Conservation (phyloP, 495 filamentous ascomycete genomes). For the Hyaloscypha bicolor region DNA sequence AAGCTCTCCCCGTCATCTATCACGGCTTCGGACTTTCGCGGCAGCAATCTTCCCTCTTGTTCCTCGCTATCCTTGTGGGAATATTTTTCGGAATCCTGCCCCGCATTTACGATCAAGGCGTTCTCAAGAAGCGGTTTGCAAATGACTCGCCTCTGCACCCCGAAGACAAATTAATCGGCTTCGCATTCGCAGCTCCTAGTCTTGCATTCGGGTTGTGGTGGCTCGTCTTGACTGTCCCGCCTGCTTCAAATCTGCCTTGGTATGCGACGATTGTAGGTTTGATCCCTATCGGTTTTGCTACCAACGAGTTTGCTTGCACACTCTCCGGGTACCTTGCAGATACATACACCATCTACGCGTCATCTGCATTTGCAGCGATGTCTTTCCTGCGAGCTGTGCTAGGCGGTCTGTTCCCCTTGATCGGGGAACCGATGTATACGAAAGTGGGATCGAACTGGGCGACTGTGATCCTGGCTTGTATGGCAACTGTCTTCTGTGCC, state of each 20-base stretch:
- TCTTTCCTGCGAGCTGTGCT: slow-evolving; percentile 47
- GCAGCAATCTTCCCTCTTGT: slow-evolving; percentile 43
- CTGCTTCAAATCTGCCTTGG: slow-evolving; percentile 41
- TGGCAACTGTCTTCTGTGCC: slow-evolving; percentile 49
- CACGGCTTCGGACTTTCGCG: slow-evolving; percentile 43
- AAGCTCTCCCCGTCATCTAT: slow-evolving; percentile 50
- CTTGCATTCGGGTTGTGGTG: slow-evolving; percentile 50
- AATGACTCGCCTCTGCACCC: slow-evolving; percentile 29
- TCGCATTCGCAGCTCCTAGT: slow-evolving; percentile 48
- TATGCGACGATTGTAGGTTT: slow-evolving; percentile 45
- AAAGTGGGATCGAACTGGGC: slow-evolving; percentile 47
- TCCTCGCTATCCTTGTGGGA: slow-evolving; percentile 49
- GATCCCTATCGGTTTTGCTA: slow-evolving; percentile 49
- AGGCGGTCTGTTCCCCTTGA: slow-evolving; percentile 49
- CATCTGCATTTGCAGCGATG: slow-evolving; percentile 52
- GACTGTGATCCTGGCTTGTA: slow-evolving; percentile 44
- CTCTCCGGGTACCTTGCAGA: slow-evolving; percentile 56
- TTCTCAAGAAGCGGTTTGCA: slow-evolving; percentile 13
- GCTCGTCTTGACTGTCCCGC: slow-evolving; percentile 57
- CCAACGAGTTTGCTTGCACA: slow-evolving; percentile 52
- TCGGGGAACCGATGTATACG: slow-evolving; percentile 47
- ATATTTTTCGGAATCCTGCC: slow-evolving; percentile 44
- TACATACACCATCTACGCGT: slow-evolving; percentile 52
- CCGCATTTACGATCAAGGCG: slow-evolving; percentile 43
- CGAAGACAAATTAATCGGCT: slow-evolving; percentile 50